phyloP scores from a whole-genome alignment of 164 flowering plant species.

The Liriodendron chinense region DNA sequence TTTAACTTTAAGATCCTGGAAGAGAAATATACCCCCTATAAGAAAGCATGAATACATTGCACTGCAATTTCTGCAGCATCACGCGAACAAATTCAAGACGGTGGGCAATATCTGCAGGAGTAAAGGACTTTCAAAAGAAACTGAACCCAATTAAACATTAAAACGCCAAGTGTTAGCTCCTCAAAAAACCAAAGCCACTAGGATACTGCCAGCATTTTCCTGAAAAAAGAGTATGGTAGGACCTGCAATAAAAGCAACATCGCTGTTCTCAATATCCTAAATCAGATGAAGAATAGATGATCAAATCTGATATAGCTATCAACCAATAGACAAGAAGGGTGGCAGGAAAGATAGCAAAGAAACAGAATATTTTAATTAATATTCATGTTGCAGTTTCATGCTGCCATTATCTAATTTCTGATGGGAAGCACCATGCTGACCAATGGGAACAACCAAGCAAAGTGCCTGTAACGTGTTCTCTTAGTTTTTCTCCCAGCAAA shows the following conservation, averaged over 20 bases:
- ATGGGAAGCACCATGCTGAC: no score
- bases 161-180: not conserved
- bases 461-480: no score
- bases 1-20: not conserved
- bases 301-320: not conserved
- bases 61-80: slow-evolving; percentile 84
- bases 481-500: no score
- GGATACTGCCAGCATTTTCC: slow-evolving; percentile 99
- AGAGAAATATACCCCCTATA: slow-evolving; percentile 77
- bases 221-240: slow-evolving; percentile 97
- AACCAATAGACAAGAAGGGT: not conserved
- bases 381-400: no score
- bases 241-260: slow-evolving; percentile 55
- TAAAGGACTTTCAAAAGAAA: slow-evolving; percentile 42
- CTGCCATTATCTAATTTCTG: no score
- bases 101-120: slow-evolving; percentile 87
- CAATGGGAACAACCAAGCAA: no score
- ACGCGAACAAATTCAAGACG: slow-evolving; percentile 97
- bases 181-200: slow-evolving; percentile 13
- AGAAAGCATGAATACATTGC: slow-evolving; percentile 99
- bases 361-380: no score
- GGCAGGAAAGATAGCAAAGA: not conserved
- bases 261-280: not conserved
- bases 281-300: not conserved
- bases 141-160: not conserved